Conservation (phyloP, 2,329 filamentous ascomycete genomes). For the Epicoccum nigrum region DNA sequence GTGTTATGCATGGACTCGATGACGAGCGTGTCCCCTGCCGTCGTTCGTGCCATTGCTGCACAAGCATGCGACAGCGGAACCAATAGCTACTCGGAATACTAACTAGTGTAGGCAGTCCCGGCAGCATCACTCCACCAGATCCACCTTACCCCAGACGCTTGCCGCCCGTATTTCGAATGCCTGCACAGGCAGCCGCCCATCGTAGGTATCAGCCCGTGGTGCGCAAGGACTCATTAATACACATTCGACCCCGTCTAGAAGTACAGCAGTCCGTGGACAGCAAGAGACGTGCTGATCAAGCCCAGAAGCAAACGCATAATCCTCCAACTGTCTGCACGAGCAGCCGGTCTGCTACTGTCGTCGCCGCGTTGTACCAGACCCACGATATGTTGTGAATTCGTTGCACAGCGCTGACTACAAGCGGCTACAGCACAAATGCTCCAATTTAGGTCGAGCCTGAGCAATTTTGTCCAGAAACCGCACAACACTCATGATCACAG, state of each 20-base stretch:
- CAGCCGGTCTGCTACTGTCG: constrained; percentile 4
- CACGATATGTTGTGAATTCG: background rate
- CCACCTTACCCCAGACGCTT: constrained; percentile 19
- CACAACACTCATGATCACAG: background rate
- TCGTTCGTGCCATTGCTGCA: constrained; percentile 10
- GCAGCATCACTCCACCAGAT: constrained; percentile 12
- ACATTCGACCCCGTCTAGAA: constrained; percentile 2
- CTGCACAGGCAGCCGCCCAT: constrained; percentile 22
- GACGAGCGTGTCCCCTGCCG: constrained; percentile 30
- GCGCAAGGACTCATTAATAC: constrained; percentile 9
- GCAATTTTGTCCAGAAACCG: background rate
- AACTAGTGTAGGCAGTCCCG: constrained; percentile 25
- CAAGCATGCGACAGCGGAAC: constrained; percentile 11
- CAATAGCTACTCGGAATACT: constrained; percentile 12
- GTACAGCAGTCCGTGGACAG: constrained; percentile 15
- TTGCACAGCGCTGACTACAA: constrained; percentile 3
- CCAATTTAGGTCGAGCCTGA: background rate
- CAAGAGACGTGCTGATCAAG: constrained; percentile 17
- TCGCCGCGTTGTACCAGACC: background rate
- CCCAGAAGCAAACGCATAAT: constrained; percentile 10
- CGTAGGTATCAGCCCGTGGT: constrained; percentile 25
- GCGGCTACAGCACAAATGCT: background rate
- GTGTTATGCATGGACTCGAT: constrained; percentile 28
- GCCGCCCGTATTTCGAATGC: constrained; percentile 19
- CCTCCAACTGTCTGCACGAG: constrained; percentile 9